Percentiles rank a stretch among this genome's conserved stretches.
phyloP scores from a whole-genome alignment of 106 monocot species.

The Allium fistulosum region DNA sequence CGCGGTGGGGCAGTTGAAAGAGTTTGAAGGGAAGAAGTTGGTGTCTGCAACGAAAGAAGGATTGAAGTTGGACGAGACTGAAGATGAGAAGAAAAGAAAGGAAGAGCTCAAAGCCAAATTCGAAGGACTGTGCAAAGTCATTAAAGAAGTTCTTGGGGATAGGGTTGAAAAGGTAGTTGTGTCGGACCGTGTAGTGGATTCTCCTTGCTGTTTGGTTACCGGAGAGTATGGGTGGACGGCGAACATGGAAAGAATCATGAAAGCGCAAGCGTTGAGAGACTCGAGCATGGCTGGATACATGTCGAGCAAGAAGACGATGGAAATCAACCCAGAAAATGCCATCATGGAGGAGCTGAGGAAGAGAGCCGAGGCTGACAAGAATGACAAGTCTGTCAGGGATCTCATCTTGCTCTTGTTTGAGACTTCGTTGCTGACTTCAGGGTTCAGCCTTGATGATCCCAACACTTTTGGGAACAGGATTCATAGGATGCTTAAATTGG shows the following conservation, averaged over 20 bases:
- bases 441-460: conserved; percentile 77
- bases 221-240: conserved; percentile 80
- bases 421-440: conserved; percentile 60
- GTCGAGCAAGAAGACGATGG: conserved; percentile 87
- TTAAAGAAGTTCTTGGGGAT: conserved; percentile 71
- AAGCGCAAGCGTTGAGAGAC: conserved; percentile 64
- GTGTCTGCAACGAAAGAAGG: conserved; percentile 76
- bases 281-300: conserved; percentile 77
- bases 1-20: conserved; percentile 62
- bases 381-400: conserved; percentile 76
- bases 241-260: conserved; percentile 89
- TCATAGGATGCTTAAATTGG: conserved; percentile 70
- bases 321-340: conserved; percentile 75
- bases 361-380: conserved; percentile 72
- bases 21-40: conserved; percentile 77
- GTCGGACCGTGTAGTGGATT: conserved; percentile 69
- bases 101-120: conserved; percentile 57
- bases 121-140: conserved; percentile 71
- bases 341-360: conserved; percentile 82
- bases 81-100: conserved; percentile 72
- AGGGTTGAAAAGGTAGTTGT: conserved; percentile 78
- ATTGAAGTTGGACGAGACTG: conserved; percentile 59
- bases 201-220: conserved; percentile 73
- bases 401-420: conserved; percentile 62
- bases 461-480: conserved; percentile 78